phyloP scores from a whole-genome alignment of 352 stramenopile species.

The Phytophthora boehmeriae region DNA sequence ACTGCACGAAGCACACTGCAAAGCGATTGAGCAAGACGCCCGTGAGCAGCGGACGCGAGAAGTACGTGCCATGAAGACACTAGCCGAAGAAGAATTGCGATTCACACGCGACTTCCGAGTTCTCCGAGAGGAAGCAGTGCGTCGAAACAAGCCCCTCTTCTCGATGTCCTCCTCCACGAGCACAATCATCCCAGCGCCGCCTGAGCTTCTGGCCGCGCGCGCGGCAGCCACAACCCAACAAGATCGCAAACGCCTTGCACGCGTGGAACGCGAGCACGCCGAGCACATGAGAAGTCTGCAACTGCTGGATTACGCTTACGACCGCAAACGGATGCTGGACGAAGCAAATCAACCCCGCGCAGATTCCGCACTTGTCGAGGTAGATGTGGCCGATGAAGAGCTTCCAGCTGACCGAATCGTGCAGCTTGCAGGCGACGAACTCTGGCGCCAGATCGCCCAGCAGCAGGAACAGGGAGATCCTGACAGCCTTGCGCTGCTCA shows the following conservation, averaged over 20 bases:
- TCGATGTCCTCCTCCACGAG: conserved; percentile 67
- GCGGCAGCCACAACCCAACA: conserved; percentile 52
- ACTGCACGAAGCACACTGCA: conserved; percentile 60
- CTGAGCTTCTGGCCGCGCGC: conserved; percentile 67
- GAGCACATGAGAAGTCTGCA: conserved; percentile 77
- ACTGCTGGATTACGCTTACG: conserved; percentile 73
- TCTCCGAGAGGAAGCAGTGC: conserved; percentile 54
- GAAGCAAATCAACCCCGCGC: conserved; percentile 54
- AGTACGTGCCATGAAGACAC: conserved; percentile 61
- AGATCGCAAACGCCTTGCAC: conserved; percentile 47
- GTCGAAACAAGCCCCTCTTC: conserved; percentile 56
- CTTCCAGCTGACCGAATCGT: conserved; percentile 35
- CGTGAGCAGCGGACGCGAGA: conserved; percentile 40
- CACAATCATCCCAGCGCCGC: conserved; percentile 68
- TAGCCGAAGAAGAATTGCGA: conserved; percentile 57
- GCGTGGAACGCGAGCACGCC: conserved; percentile 62
- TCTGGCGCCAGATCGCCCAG: conserved; percentile 57
- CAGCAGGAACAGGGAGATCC: conserved; percentile 35
- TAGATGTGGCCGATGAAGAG: conserved; percentile 40
- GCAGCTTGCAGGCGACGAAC: conserved; percentile 45
- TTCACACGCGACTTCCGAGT: conserved; percentile 45
- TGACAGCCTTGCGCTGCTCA: conserved; percentile 45
- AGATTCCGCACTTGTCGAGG: conserved; percentile 56
- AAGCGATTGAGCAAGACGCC: conserved; percentile 51
- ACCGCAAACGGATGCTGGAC: conserved; percentile 57